Evolutionary conservation across 257 asterid species (phyloP).

Genomic region (Plantago elongata): DNA sequence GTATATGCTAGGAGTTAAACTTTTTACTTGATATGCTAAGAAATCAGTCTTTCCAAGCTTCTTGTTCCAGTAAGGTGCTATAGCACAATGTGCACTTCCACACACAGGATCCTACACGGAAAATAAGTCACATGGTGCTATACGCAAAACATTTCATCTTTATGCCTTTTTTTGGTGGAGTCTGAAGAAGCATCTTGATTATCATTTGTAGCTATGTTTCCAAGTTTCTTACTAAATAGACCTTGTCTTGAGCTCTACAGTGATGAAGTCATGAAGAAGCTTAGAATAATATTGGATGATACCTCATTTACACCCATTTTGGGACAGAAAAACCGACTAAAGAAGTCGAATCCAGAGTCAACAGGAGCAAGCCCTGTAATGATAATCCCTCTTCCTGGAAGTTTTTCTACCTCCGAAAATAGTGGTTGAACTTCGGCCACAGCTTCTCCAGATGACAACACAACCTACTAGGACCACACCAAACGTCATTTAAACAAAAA

Average conservation of each 20-base stretch:
- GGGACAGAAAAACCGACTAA: constrained; percentile 76
- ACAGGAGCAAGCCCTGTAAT: constrained; percentile 67
- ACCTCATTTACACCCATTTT: constrained; percentile 70
- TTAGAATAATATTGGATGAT: neutral
- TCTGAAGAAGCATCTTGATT: too few relatives aligned
- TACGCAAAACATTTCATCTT: neutral
- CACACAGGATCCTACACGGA: constrained; percentile 67
- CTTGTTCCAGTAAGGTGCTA: constrained; percentile 74
- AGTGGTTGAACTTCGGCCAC: constrained; percentile 51
- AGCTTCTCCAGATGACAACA: constrained; percentile 60
- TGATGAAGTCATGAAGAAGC: neutral
- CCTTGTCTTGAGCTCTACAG: too few relatives aligned
- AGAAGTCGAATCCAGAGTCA: constrained; percentile 71
- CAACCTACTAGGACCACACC: constrained; percentile 42
- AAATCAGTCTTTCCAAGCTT: constrained; percentile 66
- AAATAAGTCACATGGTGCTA: neutral
- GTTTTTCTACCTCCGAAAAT: constrained; percentile 40
- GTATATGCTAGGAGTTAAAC: too few relatives aligned
- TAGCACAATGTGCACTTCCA: constrained; percentile 90
- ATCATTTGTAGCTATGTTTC: too few relatives aligned
- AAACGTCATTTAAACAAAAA: too few relatives aligned
- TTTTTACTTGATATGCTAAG: constrained; percentile 57
- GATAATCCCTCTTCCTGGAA: constrained; percentile 54
- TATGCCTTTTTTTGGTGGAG: too few relatives aligned
- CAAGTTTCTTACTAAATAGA: too few relatives aligned